Evolutionary conservation across 2,329 filamentous ascomycete species (phyloP).

Genomic region (Dryadomyces sulphureus): DNA sequence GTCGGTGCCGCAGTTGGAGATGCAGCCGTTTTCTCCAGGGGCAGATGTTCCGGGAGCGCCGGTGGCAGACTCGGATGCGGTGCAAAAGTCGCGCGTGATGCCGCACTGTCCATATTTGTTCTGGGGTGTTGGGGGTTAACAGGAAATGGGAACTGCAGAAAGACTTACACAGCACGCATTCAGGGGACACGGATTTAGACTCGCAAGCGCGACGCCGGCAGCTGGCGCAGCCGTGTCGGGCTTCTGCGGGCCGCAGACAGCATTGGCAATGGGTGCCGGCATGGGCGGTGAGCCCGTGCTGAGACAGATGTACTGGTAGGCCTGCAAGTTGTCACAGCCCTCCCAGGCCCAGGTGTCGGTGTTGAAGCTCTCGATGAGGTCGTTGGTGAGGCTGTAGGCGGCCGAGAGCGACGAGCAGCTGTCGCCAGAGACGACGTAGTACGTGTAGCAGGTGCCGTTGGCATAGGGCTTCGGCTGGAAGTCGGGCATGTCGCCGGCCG

Average conservation of each 20-base stretch:
- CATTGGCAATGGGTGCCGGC: slow-evolving; percentile 16
- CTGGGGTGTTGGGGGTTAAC: too few relatives aligned
- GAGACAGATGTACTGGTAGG: slow-evolving; percentile 18
- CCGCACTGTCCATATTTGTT: slow-evolving; percentile 30
- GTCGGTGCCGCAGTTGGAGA: slow-evolving; percentile 23
- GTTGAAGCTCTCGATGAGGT: slow-evolving; percentile 15
- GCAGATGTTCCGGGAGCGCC: slow-evolving; percentile 16
- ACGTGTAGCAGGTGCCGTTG: slow-evolving; percentile 21
- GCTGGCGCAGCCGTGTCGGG: slow-evolving; percentile 14
- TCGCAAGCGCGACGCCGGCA: slow-evolving; percentile 9
- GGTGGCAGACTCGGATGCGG: not conserved
- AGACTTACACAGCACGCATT: slow-evolving; percentile 12
- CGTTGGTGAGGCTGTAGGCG: slow-evolving; percentile 3
- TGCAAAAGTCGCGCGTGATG: slow-evolving; percentile 27
- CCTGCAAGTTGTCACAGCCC: slow-evolving; percentile 17
- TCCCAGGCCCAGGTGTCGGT: slow-evolving; percentile 24
- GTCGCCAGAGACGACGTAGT: slow-evolving; percentile 18
- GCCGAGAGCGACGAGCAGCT: slow-evolving; percentile 18
- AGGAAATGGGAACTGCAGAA: slow-evolving; percentile 6
- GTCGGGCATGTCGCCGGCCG: slow-evolving; percentile 19
- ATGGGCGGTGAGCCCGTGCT: slow-evolving; percentile 20
- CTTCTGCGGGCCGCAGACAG: slow-evolving; percentile 20
- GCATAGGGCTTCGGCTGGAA: slow-evolving; percentile 17
- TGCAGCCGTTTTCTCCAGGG: slow-evolving; percentile 18
- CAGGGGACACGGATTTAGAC: slow-evolving; percentile 17